Evolutionary conservation across 805 yeast genomes (phyloP).

Genomic region (Ogataea trehaloabstinens): DNA sequence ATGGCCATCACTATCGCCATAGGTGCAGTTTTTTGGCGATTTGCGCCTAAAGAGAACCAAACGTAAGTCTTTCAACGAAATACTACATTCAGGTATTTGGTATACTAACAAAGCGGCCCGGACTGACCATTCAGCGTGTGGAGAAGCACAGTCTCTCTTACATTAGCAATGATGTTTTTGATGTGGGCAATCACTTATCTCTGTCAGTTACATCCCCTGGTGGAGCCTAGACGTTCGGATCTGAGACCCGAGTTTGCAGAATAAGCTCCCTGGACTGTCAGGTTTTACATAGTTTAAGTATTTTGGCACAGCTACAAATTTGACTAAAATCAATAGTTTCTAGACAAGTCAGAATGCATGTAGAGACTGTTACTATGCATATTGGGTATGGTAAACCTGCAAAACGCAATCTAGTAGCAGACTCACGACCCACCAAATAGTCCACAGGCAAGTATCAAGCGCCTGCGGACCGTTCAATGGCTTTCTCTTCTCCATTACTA

Average conservation of each 20-base stretch:
- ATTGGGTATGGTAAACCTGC: too few relatives aligned
- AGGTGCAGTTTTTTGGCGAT: constrained; percentile 72
- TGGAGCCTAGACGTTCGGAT: constrained; percentile 86
- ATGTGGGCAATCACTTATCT: constrained; percentile 83
- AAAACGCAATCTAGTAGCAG: too few relatives aligned
- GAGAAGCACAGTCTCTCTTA: constrained; percentile 72
- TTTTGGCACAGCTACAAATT: too few relatives aligned
- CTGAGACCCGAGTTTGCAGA: constrained; percentile 75
- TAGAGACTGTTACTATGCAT: too few relatives aligned
- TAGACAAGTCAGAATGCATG: too few relatives aligned
- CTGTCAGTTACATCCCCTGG: constrained; percentile 86
- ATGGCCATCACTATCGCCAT: constrained; percentile 56
- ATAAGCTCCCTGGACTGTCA: constrained; percentile 8
- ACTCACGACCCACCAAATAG: constrained; percentile 24
- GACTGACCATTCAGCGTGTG: constrained; percentile 58
- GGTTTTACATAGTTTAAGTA: too few relatives aligned
- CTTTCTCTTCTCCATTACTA: constrained; percentile 33
- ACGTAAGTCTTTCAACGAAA: constrained; percentile 42
- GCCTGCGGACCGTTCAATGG: constrained; percentile 13
- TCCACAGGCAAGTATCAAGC: constrained; percentile 28
- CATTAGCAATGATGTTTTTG: constrained; percentile 60
- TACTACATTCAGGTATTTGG: too few relatives aligned
- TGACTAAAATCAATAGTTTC: too few relatives aligned
- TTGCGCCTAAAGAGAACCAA: constrained; percentile 81
- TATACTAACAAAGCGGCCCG: too few relatives aligned